These are phyloP conservation scores for Teratosphaeria zuluensis DNA, from an alignment of 2,329 filamentous ascomycete species.

Conservation along the genomic window DNA sequence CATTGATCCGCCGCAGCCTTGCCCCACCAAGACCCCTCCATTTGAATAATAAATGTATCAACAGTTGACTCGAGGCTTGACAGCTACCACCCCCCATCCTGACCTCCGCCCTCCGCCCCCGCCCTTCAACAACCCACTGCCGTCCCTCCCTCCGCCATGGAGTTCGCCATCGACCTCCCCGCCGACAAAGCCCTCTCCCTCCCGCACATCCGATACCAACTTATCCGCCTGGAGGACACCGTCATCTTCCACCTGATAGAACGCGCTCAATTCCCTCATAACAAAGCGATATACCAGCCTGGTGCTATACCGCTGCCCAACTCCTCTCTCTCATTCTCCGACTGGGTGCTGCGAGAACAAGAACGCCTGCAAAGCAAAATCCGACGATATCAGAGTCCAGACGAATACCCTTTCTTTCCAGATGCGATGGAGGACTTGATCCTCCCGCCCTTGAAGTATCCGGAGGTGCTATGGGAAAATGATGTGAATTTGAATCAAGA, in stretches of 20 bases:
- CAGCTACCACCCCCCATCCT: no score
- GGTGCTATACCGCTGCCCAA: conserved; percentile 71
- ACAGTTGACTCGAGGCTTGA: not conserved
- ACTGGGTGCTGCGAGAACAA: conserved; percentile 87
- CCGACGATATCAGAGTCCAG: conserved; percentile 87
- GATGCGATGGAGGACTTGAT: conserved; percentile 68
- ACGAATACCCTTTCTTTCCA: conserved; percentile 97
- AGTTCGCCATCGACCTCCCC: conserved; percentile 77
- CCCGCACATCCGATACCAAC: conserved; percentile 69
- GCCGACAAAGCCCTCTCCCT: conserved; percentile 79
- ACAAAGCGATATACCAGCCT: conserved; percentile 73
- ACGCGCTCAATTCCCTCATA: conserved; percentile 92
- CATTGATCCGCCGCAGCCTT: not conserved
- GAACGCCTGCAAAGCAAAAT: conserved; percentile 87
- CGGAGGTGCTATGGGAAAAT: conserved; percentile 77
- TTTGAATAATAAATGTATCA: not conserved
- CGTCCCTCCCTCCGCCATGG: conserved; percentile 51
- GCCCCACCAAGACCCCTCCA: not conserved
- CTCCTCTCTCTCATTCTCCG: conserved; percentile 69
- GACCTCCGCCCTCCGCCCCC: no score
- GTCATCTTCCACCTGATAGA: conserved; percentile 97
- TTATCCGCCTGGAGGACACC: conserved; percentile 89
- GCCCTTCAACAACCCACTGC: not conserved
- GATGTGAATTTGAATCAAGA: conserved; percentile 80
- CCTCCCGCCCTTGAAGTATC: conserved; percentile 80